phyloP scores from a whole-genome alignment of 177 flowering plant species.

The Tripterygium wilfordii region DNA sequence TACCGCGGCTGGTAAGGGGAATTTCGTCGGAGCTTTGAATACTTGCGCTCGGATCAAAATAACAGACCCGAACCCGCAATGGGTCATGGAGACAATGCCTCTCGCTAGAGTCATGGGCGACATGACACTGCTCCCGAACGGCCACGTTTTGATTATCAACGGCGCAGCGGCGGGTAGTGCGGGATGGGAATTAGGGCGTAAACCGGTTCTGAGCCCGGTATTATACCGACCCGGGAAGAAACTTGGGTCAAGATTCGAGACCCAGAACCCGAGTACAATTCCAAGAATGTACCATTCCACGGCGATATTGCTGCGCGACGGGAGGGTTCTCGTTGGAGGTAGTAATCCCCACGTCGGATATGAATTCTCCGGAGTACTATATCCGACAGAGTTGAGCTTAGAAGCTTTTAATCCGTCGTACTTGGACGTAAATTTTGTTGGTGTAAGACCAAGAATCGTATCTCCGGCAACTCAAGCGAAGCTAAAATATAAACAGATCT shows the following conservation, averaged over 20 bases:
- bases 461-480: slow-evolving; percentile 25
- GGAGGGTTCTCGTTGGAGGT: slow-evolving; percentile 73
- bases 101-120: slow-evolving; percentile 61
- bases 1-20: slow-evolving; percentile 10
- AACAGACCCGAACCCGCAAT: slow-evolving; percentile 41
- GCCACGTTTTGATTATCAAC: slow-evolving; percentile 56
- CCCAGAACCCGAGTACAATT: slow-evolving; percentile 33
- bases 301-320: slow-evolving; percentile 59
- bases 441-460: slow-evolving; percentile 44
- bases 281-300: slow-evolving; percentile 72
- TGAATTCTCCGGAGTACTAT: slow-evolving; percentile 45
- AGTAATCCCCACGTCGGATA: slow-evolving; percentile 72
- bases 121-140: slow-evolving; percentile 62
- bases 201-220: slow-evolving; percentile 45
- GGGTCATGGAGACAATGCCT: slow-evolving; percentile 76
- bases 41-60: slow-evolving; percentile 62
- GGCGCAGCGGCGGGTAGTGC: slow-evolving; percentile 54
- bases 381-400: slow-evolving; percentile 73
- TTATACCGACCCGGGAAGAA: slow-evolving; percentile 33
- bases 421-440: slow-evolving; percentile 19
- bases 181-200: slow-evolving; percentile 60
- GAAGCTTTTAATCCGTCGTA: slow-evolving; percentile 74
- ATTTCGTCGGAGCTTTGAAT: slow-evolving; percentile 32
- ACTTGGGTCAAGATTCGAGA: slow-evolving; percentile 35
- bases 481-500: slow-evolving; percentile 27